Percentiles rank a stretch among this genome's conserved stretches.
Evolutionary conservation across 345 rosid genomes (phyloP).

Genomic region (Hibiscus tridactylites): DNA sequence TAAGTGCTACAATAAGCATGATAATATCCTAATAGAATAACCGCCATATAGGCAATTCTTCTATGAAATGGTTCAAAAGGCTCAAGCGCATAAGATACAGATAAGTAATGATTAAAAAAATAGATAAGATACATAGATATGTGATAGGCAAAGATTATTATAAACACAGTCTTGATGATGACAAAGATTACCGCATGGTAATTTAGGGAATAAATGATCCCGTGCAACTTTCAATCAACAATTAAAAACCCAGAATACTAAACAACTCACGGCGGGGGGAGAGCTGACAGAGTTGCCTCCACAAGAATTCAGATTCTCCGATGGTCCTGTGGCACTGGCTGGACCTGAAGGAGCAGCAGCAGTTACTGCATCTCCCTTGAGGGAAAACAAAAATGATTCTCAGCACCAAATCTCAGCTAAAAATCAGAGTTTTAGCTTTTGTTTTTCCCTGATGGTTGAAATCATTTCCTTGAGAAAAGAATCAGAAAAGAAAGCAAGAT

Average conservation of each 20-base stretch:
- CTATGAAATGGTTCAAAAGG: not conserved
- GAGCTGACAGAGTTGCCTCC: constrained; percentile 40
- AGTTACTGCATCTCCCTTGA: constrained; percentile 35
- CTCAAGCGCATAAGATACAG: not conserved
- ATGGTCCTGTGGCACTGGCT: constrained; percentile 12
- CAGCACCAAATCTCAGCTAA: not conserved
- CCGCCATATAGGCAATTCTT: not conserved
- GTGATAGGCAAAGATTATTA: not conserved
- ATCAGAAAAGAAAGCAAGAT: not conserved
- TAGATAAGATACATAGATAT: not conserved
- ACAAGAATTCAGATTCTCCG: constrained; percentile 35
- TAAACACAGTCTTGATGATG: not conserved
- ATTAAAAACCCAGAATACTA: not conserved
- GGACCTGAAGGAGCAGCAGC: constrained; percentile 26
- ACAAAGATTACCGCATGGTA: not conserved
- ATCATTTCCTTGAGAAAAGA: not conserved
- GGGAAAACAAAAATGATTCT: not conserved
- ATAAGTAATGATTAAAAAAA: too few species aligned
- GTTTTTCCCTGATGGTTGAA: not conserved
- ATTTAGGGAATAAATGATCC: not conserved
- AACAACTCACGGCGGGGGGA: not conserved
- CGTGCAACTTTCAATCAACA: not conserved
- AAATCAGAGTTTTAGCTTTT: not conserved
- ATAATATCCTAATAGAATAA: not conserved
- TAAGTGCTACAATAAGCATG: not conserved